phyloP scores from a whole-genome alignment of 208 protist genomes.

The Vickermania spadyakhi region DNA sequence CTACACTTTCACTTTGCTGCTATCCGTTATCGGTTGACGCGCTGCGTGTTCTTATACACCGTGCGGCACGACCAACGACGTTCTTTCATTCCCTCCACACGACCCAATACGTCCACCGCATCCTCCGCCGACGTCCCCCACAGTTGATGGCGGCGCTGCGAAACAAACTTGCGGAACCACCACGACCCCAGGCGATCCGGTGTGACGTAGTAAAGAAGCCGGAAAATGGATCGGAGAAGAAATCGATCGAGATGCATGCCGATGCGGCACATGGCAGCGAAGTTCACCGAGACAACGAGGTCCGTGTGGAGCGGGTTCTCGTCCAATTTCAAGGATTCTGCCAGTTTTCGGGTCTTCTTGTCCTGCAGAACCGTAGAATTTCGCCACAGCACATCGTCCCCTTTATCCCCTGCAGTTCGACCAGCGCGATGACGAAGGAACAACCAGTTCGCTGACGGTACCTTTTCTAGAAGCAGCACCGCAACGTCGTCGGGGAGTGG shows the following conservation, averaged over 20 bases:
- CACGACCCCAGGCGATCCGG: conserved; percentile 38
- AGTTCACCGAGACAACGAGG: conserved; percentile 62
- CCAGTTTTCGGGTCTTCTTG: neutral
- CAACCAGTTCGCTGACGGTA: conserved; percentile 30
- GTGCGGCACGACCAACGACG: conserved; percentile 56
- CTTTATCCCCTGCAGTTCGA: neutral
- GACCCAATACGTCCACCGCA: conserved; percentile 25
- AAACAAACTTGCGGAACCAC: conserved; percentile 44
- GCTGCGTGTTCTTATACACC: neutral
- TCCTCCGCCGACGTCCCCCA: conserved; percentile 81
- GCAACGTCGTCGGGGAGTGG: conserved; percentile 29
- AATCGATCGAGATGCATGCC: conserved; percentile 75
- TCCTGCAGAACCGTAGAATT: conserved; percentile 3
- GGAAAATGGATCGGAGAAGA: conserved; percentile 22
- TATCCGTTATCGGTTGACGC: neutral
- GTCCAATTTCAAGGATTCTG: conserved; percentile 4
- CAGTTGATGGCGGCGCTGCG: conserved; percentile 26
- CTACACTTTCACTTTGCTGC: no score
- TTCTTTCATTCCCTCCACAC: conserved; percentile 69
- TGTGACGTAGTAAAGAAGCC: conserved; percentile 28
- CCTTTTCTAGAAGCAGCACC: conserved; percentile 65
- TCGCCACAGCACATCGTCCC: conserved; percentile 5
- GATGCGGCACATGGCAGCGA: conserved; percentile 57
- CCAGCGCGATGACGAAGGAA: conserved; percentile 18
- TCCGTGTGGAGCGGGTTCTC: conserved; percentile 25